phyloP scores from a whole-genome alignment of 257 asterid genomes.

The Jacaranda mimosifolia region DNA sequence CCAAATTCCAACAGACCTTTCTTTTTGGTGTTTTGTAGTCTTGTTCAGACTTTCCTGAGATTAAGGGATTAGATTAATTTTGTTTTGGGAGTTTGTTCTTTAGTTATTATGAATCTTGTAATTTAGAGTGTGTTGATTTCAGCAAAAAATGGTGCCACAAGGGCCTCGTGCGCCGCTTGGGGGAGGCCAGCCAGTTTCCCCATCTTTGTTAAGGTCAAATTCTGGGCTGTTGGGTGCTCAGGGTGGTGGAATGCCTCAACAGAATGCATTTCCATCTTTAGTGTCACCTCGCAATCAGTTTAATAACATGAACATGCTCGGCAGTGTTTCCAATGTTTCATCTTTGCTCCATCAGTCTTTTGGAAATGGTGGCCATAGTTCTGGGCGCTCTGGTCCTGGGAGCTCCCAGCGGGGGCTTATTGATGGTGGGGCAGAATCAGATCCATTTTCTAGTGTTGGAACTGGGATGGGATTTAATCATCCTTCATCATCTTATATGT shows the following conservation, averaged over 20 bases:
- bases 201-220: slow-evolving; percentile 69
- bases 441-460: slow-evolving; percentile 64
- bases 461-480: slow-evolving; percentile 67
- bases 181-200: slow-evolving; percentile 64
- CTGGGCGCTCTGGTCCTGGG: slow-evolving; percentile 68
- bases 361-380: slow-evolving; percentile 64
- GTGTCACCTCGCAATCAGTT: slow-evolving; percentile 71
- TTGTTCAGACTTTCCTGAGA: slow-evolving; percentile 17
- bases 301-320: slow-evolving; percentile 72
- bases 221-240: slow-evolving; percentile 77
- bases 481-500: slow-evolving; percentile 59
- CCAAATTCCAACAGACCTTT: slow-evolving; percentile 1
- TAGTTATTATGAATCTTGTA: slow-evolving; percentile 34
- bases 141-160: slow-evolving; percentile 67
- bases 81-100: slow-evolving; percentile 25
- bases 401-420: slow-evolving; percentile 59
- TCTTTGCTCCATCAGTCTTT: slow-evolving; percentile 77
- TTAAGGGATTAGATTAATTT: slow-evolving; percentile 37
- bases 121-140: slow-evolving; percentile 33
- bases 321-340: slow-evolving; percentile 72
- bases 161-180: slow-evolving; percentile 78
- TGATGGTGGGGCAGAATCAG: slow-evolving; percentile 76
- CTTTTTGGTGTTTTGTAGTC: slow-evolving; percentile 14
- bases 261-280: slow-evolving; percentile 64
- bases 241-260: slow-evolving; percentile 72